Evolutionary conservation across 176 grass and related monocot species (phyloP).

Genomic region (Carex scoparia): DNA sequence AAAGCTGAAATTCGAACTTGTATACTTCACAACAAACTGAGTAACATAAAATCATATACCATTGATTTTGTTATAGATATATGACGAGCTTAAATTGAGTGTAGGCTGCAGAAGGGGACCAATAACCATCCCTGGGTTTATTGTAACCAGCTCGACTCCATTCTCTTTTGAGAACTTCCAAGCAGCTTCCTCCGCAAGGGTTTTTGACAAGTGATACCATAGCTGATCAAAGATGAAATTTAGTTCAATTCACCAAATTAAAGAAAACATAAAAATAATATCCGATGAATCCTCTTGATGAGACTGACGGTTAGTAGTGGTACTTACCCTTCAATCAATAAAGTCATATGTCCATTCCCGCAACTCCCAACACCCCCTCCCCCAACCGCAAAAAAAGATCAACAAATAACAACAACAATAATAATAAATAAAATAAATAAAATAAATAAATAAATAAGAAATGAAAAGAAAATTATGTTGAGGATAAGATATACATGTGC

Average conservation of each 20-base stretch:
- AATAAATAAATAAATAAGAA: neutral
- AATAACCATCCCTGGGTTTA: slow-evolving; percentile 28
- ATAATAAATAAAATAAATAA: neutral
- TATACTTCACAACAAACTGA: neutral
- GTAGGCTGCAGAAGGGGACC: slow-evolving; percentile 26
- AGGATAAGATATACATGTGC: neutral
- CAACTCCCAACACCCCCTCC: no score
- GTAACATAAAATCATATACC: neutral
- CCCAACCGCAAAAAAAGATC: no score
- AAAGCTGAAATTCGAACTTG: neutral
- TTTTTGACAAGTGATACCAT: slow-evolving; percentile 32
- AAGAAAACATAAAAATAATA: neutral
- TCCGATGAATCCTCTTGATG: neutral
- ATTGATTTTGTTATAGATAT: neutral
- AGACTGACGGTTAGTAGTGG: neutral
- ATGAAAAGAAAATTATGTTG: neutral
- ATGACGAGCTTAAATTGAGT: neutral
- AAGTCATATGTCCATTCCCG: no score
- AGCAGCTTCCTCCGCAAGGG: slow-evolving; percentile 25
- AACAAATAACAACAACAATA: no score
- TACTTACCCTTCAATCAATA: neutral
- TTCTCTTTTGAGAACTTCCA: slow-evolving; percentile 30
- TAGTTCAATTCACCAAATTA: neutral
- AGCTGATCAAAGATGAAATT: slow-evolving; percentile 11
- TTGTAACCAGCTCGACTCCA: neutral